Evolutionary conservation across 148 eudicot genomes (phyloP), one percentile per base, ranked within the genome.

Genomic region (Limonium bicolor): DNA sequence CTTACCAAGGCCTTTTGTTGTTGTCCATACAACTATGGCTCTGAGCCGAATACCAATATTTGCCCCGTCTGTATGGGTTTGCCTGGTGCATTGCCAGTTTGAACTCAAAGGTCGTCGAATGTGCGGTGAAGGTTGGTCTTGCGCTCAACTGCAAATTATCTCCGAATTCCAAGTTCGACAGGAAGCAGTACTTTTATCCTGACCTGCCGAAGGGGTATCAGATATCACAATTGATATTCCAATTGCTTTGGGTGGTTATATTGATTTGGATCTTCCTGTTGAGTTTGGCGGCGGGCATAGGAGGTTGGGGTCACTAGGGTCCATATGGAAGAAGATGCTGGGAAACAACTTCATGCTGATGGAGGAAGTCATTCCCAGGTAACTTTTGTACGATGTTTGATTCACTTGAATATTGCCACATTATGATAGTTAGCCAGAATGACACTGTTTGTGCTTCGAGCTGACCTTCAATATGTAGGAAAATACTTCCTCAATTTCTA

Each of bases 241-340:
- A 6, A 84, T 90, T 56, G 97, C 97, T 9, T 67, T 58, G 21
- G 67, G 69, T 47, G 97, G 97, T 39, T 80, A 42, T 58, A 31
- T 84, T 51, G 97, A 90, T 66, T 69, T 90, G 74, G 97, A 90
- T 66, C 69, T 90, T 36, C 95, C 97, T 1, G 63, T 77, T 50
- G 97, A 90, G 64, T 72, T 54, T 73, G 97, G 97, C 51, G 95
- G 97, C 28, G 97, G 95, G 33, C 97, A 84, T 51, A 72, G 84
- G 67, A 77, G 61, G 55, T 90, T 90, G 95, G 97, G 32, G 61
- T 90, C 13, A 90, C 97, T 27, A 71, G 97, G 42, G 95, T 90
- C 24, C 97, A 90, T 71, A 84, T 90, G 84, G 97, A 90, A 54
- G 97, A 90, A 66, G 97, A 90, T 75, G 97, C 97, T 7, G 97